Base-by-base conservation (phyloP, 805 yeast species). In the Candida chauliodis region DNA sequence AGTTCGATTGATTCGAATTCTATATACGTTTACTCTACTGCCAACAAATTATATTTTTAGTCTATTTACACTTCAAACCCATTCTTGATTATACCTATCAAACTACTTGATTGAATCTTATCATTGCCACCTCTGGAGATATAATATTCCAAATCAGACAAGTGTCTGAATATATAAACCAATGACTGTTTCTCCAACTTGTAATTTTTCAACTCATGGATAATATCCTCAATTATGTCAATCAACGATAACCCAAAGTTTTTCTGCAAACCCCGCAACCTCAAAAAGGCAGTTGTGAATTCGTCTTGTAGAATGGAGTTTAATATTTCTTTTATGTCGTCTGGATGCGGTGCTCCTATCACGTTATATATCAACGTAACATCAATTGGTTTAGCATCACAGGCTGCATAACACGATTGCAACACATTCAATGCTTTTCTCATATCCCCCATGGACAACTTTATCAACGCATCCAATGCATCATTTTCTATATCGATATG, bases 291-390 rank as follows among this genome's bases (percentile, higher is more conserved):
- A 8, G 89, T 78, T 8, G 84, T 73, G 95, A 96, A 93, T 52
- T 89, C 95, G 44, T 89, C 95, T 49, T 79, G 79, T 55, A 93
- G 63, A 18, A 91, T 79, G 4, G 95, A 76, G 45, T 82, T 83
- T 42, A 93, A 64, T 4, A 89, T 80, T 0, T 78, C 67, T 50
- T 84, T 84, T 17, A 93, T 73, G 48, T 90, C 96, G 27, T 71
- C 74, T 1, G 98, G 98, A 46, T 84, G 84, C 3, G 99, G 98
- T 1, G 95, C 90, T 2, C 99, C 99, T 22, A 93, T 82, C 57
- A 97, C 90, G 46, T 90, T 96, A 58, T 87, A 93, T 25, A 93
- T 81, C 79, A 85, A 81, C 38, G 78, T 80, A 21, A 74, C 76
- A 20, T 82, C 75, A 28, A 93, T 83, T 35, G 75, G 78, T 6